Evolutionary conservation across 139 green algal genomes (phyloP).

Genomic region (Prasinococcaceae sp.): DNA sequence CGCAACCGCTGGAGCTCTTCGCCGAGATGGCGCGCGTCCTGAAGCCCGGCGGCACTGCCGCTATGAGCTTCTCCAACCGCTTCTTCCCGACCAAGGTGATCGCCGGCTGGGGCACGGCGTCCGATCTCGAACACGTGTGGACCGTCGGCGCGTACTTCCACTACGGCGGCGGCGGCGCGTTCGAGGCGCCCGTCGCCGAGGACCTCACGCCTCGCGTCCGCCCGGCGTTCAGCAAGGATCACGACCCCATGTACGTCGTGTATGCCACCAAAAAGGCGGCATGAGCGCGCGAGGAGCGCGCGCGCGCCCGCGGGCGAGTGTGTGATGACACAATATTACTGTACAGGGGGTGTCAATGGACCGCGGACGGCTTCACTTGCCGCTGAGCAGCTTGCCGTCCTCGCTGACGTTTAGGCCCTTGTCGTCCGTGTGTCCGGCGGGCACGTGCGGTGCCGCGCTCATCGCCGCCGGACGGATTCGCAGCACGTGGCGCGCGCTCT

Average conservation of each 20-base stretch:
- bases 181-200: conserved; percentile 21
- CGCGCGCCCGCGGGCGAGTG: too few relatives aligned
- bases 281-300: too few relatives aligned
- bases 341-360: too few relatives aligned
- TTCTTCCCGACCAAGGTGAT: conserved; percentile 85
- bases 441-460: too few relatives aligned
- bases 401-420: too few relatives aligned
- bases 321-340: too few relatives aligned
- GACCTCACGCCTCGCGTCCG: conserved; percentile 54
- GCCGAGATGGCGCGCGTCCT: conserved; percentile 57
- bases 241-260: conserved; percentile 59
- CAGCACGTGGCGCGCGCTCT: neutral
- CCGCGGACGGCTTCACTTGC: too few relatives aligned
- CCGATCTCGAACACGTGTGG: too few relatives aligned
- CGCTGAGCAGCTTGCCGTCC: too few relatives aligned
- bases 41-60: conserved; percentile 52
- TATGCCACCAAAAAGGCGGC: too few relatives aligned
- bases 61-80: conserved; percentile 64
- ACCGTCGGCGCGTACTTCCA: conserved; percentile 77
- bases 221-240: conserved; percentile 2
- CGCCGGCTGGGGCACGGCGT: too few relatives aligned
- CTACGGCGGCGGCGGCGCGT: conserved; percentile 66
- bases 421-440: too few relatives aligned
- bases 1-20: conserved; percentile 43
- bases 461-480: neutral